phyloP scores from a whole-genome alignment of 1,284 basidiomycete species.

The Rhodofomes roseus region DNA sequence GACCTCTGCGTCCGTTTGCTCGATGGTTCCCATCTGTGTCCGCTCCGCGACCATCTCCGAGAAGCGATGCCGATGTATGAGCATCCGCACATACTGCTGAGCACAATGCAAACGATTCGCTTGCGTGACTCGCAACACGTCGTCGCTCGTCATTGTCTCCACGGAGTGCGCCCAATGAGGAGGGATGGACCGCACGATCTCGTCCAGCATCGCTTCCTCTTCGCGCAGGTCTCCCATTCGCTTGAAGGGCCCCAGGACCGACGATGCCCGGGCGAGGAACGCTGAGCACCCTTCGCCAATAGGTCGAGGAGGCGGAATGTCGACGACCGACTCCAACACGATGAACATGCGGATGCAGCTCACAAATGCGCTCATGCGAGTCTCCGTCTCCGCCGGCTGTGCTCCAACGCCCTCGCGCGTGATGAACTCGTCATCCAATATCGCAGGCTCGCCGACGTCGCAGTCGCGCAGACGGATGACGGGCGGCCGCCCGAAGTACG shows the following conservation, averaged over 20 bases:
- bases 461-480: constrained; percentile 83
- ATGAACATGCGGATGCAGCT: constrained; percentile 73
- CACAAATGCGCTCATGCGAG: constrained; percentile 78
- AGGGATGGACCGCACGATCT: constrained; percentile 69
- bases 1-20: constrained; percentile 59
- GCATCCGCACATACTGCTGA: constrained; percentile 80
- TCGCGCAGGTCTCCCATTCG: constrained; percentile 67
- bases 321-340: constrained; percentile 77
- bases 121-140: constrained; percentile 85
- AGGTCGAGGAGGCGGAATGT: constrained; percentile 64
- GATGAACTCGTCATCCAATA: constrained; percentile 87
- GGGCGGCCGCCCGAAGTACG: constrained; percentile 84
- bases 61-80: constrained; percentile 75
- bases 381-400: constrained; percentile 68
- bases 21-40: constrained; percentile 39
- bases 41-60: constrained; percentile 69
- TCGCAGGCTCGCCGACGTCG: constrained; percentile 78
- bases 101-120: constrained; percentile 81
- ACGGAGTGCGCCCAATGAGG: constrained; percentile 75
- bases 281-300: constrained; percentile 45
- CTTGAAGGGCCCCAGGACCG: constrained; percentile 49
- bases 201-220: constrained; percentile 77
- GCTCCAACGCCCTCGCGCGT: constrained; percentile 65
- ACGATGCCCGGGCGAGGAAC: constrained; percentile 58
- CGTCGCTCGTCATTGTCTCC: constrained; percentile 79